phyloP scores from a whole-genome alignment of 306 rosid species.

The Citrullus amarus region DNA sequence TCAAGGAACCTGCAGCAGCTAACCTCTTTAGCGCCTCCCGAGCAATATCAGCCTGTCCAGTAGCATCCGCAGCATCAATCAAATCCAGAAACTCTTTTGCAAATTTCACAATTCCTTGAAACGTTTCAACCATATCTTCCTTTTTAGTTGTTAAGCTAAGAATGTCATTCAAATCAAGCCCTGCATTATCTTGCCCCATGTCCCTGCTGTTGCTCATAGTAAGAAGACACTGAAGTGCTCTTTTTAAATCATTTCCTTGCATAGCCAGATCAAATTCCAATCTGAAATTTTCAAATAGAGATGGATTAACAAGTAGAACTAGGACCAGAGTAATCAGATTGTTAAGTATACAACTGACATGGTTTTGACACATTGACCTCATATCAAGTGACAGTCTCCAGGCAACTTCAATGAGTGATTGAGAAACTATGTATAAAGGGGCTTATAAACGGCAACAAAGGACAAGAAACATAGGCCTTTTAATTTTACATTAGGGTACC shows the following conservation, averaged over 20 bases:
- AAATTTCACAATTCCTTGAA: constrained; percentile 89
- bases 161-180: constrained; percentile 88
- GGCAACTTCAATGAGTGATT: background rate
- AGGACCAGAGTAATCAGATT: background rate
- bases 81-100: constrained; percentile 94
- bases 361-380: background rate
- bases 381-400: background rate
- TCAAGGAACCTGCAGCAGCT: constrained; percentile 89
- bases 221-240: constrained; percentile 98
- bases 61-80: constrained; percentile 98
- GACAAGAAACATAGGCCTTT: background rate
- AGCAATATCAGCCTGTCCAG: constrained; percentile 95
- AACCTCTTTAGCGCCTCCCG: constrained; percentile 94
- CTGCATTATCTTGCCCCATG: constrained; percentile 64
- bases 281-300: constrained; percentile 16
- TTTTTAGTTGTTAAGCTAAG: constrained; percentile 76
- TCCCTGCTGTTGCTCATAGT: constrained; percentile 99
- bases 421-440: background rate
- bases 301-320: background rate
- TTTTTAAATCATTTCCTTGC: constrained; percentile 90
- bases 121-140: constrained; percentile 67
- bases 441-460: background rate
- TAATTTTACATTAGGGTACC: background rate
- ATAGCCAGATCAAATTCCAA: constrained; percentile 97
- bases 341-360: background rate